Evolutionary conservation across 2,329 filamentous ascomycete genomes (phyloP), one percentile per base, ranked within the genome.

Genomic region (Calonectria crousiana): DNA sequence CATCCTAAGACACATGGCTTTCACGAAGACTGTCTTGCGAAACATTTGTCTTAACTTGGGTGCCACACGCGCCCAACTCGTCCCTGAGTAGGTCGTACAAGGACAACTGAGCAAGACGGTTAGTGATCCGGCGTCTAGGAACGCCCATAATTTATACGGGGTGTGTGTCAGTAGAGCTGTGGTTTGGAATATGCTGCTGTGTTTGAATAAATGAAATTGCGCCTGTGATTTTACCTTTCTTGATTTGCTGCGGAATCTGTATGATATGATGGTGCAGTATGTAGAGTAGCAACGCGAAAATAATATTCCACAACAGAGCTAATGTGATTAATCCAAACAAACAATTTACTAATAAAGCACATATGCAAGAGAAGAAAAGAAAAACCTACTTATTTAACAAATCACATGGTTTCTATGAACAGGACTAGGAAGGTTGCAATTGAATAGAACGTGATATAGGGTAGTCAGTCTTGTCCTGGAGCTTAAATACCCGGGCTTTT

Each of bases 401-500:
- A 47, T 23, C 10, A 47, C 20, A 47, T 6, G 9, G 20, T n/a
- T 44, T 44, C 9, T 23, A 23, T 47, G 44, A 47, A 23, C 20
- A 47, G 1, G 10, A 23, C 4, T 23, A n/a, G 20, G 44, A 23
- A 13, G 18, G n/a, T 58, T 16, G 34, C 20, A 8, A 23, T 20
- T 16, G 18, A 18, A 16, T 34, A 18, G 16, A n/a, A 23, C 10
- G 11, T 20, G 11, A 18, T 67, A 41, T 65, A 76, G 70, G 73
- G 76, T 77, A 77, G 23, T 13, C 20, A 13, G 10, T 30, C 34
- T 65, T 3, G 6, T 13, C 6, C n/a, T 38, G 18, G 16, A 32
- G 36, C 18, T 13, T 13, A 5, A 58, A 74, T 64, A 71, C 53
- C 82, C 84, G 84, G 84, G 66, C 56, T 84, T 85, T 79, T 81